Conservation (phyloP, 805 yeast genomes). For the Candida parachauliodes region DNA sequence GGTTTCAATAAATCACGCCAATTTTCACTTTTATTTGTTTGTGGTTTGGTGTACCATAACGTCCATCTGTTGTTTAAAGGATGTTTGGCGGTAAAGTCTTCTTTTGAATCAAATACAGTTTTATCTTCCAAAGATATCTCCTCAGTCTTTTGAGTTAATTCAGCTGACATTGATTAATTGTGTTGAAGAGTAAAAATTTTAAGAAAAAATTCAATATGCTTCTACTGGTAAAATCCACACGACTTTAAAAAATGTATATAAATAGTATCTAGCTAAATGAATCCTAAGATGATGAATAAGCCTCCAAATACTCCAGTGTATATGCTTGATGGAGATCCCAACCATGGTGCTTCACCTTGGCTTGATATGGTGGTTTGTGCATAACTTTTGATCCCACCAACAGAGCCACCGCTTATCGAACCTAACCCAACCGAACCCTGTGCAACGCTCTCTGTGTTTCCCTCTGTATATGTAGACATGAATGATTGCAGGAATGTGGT, state of each 20-base stretch:
- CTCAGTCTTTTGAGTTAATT: constrained; percentile 42
- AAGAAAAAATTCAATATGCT: neutral
- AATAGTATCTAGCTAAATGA: constrained; percentile 1
- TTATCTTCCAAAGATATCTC: constrained; percentile 36
- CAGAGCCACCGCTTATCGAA: constrained; percentile 17
- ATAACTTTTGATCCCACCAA: constrained; percentile 31
- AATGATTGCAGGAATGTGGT: constrained; percentile 25
- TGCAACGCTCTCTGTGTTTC: constrained; percentile 15
- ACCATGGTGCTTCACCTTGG: constrained; percentile 10
- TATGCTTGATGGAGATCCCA: neutral
- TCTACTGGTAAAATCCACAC: neutral
- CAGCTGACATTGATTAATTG: constrained; percentile 35
- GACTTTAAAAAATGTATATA: neutral
- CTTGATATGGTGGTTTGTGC: constrained; percentile 21
- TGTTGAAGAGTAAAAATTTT: constrained; percentile 4
- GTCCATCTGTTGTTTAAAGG: constrained; percentile 93
- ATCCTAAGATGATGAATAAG: constrained; percentile 12
- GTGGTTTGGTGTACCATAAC: constrained; percentile 96
- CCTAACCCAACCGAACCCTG: constrained; percentile 34
- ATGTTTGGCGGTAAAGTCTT: constrained; percentile 74
- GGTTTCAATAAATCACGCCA: constrained; percentile 94
- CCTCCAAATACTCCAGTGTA: constrained; percentile 16
- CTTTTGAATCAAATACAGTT: constrained; percentile 57
- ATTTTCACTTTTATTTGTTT: constrained; percentile 69
- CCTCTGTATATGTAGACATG: constrained; percentile 18